Percentiles rank a stretch among this genome's conserved stretches.
Evolutionary conservation across 163 green algal species (phyloP).

Genomic region (Chloromonas sp.): DNA sequence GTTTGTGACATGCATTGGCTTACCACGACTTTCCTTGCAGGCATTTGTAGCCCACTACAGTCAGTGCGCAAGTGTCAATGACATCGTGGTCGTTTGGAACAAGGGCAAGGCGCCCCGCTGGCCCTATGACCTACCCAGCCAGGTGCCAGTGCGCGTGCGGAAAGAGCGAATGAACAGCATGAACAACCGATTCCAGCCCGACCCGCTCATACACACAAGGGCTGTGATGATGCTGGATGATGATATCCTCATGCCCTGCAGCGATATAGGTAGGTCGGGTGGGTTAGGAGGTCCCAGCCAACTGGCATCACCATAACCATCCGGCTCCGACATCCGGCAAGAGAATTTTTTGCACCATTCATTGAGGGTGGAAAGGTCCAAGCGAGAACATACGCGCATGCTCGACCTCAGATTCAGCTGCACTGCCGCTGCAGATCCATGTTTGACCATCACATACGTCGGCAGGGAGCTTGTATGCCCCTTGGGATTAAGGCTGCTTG

Average conservation of each 20-base stretch:
- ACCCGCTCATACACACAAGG: constrained; percentile 22
- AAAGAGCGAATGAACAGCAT: constrained; percentile 36
- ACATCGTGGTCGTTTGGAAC: constrained; percentile 55
- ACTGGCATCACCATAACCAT: too few species aligned
- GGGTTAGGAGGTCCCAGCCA: neutral
- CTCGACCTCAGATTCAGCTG: too few species aligned
- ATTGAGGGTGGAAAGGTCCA: too few species aligned
- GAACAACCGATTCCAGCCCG: constrained; percentile 46
- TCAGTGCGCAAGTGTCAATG: constrained; percentile 31
- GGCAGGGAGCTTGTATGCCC: too few species aligned
- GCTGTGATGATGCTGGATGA: constrained; percentile 42
- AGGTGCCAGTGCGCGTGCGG: constrained; percentile 29
- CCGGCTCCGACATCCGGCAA: too few species aligned
- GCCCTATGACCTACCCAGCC: neutral
- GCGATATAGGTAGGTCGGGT: constrained; percentile 16
- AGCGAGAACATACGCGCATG: too few species aligned
- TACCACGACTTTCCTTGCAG: constrained; percentile 4
- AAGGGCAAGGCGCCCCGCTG: constrained; percentile 10
- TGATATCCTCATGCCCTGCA: constrained; percentile 41
- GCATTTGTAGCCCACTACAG: constrained; percentile 41
- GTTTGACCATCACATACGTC: too few species aligned
- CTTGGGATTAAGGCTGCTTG: too few species aligned
- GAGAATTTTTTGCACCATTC: too few species aligned
- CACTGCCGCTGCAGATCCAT: too few species aligned
- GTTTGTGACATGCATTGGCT: neutral